Evolutionary conservation across 2,329 filamentous ascomycete genomes (phyloP).

Genomic region (Pseudocercospora vitis): DNA sequence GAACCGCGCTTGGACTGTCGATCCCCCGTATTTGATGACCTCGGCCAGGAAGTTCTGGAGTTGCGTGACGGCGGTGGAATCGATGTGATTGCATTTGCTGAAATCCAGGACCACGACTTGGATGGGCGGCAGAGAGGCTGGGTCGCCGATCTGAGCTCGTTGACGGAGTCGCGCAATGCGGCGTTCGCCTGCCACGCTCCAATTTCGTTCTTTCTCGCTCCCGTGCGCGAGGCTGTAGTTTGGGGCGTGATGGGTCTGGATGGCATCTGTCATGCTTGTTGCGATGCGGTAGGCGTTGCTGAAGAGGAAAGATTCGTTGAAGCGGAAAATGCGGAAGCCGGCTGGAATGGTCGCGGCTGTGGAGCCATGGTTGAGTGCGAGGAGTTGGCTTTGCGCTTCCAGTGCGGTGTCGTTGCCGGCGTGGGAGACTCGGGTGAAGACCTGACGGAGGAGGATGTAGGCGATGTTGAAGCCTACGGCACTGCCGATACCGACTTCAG

Average conservation of each 20-base stretch:
- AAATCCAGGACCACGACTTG: slow-evolving; percentile 56
- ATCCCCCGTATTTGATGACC: slow-evolving; percentile 52
- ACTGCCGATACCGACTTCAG: slow-evolving; percentile 59
- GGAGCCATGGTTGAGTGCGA: slow-evolving; percentile 11
- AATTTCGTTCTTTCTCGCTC: slow-evolving; percentile 48
- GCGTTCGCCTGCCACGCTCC: slow-evolving; percentile 55
- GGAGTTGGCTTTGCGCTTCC: slow-evolving; percentile 20
- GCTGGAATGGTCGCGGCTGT: slow-evolving; percentile 36
- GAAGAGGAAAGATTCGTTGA: slow-evolving; percentile 61
- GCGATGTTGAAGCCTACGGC: slow-evolving; percentile 53
- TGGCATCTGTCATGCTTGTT: slow-evolving; percentile 50
- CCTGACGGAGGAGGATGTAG: slow-evolving; percentile 59
- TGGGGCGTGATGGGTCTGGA: slow-evolving; percentile 51
- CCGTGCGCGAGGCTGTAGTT: slow-evolving; percentile 42
- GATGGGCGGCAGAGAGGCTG: slow-evolving; percentile 41
- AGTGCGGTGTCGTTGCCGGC: slow-evolving; percentile 22
- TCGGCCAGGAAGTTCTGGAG: slow-evolving; percentile 52
- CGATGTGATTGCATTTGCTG: slow-evolving; percentile 53
- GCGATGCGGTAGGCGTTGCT: slow-evolving; percentile 59
- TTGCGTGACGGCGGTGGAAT: slow-evolving; percentile 54
- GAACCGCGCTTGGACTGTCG: slow-evolving; percentile 50
- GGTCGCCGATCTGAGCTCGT: slow-evolving; percentile 39
- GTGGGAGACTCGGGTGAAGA: slow-evolving; percentile 52
- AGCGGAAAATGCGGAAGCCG: slow-evolving; percentile 58
- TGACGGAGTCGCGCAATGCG: slow-evolving; percentile 50